A percentile compares a stretch with the other conserved stretches of the same genome.
These are phyloP conservation scores for Termitomyces sp. DNA, from an alignment of 1,284 basidiomycete genomes.

Conservation along the genomic window DNA sequence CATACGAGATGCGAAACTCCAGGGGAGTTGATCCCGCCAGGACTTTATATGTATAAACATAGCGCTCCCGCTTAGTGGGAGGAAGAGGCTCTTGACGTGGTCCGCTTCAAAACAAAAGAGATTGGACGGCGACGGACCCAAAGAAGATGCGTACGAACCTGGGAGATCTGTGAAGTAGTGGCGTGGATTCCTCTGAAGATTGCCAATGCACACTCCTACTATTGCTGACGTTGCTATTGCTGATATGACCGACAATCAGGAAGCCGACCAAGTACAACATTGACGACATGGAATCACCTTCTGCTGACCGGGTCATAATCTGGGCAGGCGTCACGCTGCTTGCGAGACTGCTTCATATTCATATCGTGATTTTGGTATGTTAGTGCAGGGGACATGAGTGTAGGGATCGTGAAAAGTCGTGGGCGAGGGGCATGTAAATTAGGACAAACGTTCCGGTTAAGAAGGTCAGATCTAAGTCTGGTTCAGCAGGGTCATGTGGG, in stretches of 20 bases:
- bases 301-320: conserved; percentile 38
- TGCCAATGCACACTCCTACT: conserved; percentile 29
- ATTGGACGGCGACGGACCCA: background rate
- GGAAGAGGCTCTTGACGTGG: conserved; percentile 13
- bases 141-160: conserved; percentile 22
- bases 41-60: conserved; percentile 43
- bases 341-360: conserved; percentile 6
- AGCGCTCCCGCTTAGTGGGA: conserved; percentile 28
- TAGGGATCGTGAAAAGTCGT: conserved; percentile 10
- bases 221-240: conserved; percentile 10
- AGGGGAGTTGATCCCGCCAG: conserved; percentile 37
- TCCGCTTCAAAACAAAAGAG: conserved; percentile 4
- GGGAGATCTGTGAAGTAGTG: conserved; percentile 17
- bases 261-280: background rate
- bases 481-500: conserved; percentile 11
- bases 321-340: conserved; percentile 35
- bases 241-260: conserved; percentile 1
- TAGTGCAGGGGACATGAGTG: conserved; percentile 11
- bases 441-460: background rate
- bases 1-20: conserved; percentile 44
- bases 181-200: conserved; percentile 17
- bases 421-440: conserved; percentile 8
- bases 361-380: conserved; percentile 7
- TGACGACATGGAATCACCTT: conserved; percentile 27
- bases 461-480: conserved; percentile 4